These are phyloP conservation scores for Blastosporella zonata DNA, from an alignment of 1,284 basidiomycete species.

Conservation along the genomic window DNA sequence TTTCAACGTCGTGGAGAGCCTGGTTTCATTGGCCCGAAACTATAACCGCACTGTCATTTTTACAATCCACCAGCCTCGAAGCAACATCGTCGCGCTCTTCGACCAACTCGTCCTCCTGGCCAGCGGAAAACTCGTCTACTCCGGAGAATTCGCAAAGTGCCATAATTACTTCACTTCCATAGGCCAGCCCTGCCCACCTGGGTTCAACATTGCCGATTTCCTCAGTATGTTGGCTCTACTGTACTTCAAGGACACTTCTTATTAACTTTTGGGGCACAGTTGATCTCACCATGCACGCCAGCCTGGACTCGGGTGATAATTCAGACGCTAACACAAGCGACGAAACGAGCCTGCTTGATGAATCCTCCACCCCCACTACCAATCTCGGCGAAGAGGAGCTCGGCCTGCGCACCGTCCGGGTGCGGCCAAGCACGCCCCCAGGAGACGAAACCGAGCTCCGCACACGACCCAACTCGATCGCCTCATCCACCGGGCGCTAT, in stretches of 20 bases:
- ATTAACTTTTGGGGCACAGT: constrained; percentile 34
- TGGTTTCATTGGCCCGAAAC: constrained; percentile 81
- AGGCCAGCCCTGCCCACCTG: constrained; percentile 85
- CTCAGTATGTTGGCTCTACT: constrained; percentile 58
- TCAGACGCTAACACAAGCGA: constrained; percentile 21
- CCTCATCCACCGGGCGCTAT: constrained; percentile 48
- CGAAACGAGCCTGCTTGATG: constrained; percentile 37
- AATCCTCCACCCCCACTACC: constrained; percentile 30
- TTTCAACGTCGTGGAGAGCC: constrained; percentile 87
- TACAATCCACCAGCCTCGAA: constrained; percentile 98
- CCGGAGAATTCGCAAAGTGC: constrained; percentile 72
- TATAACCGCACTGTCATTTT: constrained; percentile 97
- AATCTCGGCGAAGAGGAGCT: constrained; percentile 66
- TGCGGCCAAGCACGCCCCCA: constrained; percentile 27
- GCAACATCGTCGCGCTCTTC: constrained; percentile 94
- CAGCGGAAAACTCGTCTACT: constrained; percentile 81
- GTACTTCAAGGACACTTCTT: not conserved
- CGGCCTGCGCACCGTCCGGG: constrained; percentile 37
- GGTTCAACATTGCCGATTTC: constrained; percentile 96
- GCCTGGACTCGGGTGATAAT: constrained; percentile 39
- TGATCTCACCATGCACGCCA: constrained; percentile 83
- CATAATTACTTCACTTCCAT: constrained; percentile 80
- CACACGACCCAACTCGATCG: constrained; percentile 44
- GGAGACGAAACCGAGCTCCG: constrained; percentile 55
- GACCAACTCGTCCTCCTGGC: constrained; percentile 89